These are phyloP conservation scores for Rhinocladiella similis DNA, from an alignment of 2,329 filamentous ascomycete genomes.

Conservation along the genomic window DNA sequence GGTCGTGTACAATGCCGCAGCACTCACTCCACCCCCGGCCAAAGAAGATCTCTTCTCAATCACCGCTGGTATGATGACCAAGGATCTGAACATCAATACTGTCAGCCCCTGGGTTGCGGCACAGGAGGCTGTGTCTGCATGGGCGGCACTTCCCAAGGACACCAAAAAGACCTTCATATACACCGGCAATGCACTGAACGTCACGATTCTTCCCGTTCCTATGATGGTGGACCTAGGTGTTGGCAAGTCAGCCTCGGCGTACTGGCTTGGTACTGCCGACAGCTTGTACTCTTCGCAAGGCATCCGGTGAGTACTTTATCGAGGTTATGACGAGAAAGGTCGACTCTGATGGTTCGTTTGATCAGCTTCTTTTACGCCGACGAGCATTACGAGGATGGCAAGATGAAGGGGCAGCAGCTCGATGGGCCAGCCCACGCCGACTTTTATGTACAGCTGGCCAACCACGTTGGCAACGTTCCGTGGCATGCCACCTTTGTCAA, in stretches of 20 bases:
- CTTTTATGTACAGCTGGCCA: slow-evolving; percentile 15
- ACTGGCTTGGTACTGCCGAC: slow-evolving; percentile 34
- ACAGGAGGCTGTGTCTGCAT: slow-evolving; percentile 38
- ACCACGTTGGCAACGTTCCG: slow-evolving; percentile 10
- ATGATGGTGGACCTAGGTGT: slow-evolving; percentile 36
- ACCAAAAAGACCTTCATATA: slow-evolving; percentile 41
- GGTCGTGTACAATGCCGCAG: slow-evolving; percentile 30
- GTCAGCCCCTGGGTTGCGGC: slow-evolving; percentile 42
- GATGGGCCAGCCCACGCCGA: slow-evolving; percentile 35
- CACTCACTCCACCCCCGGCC: background rate
- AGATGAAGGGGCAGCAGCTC: slow-evolving; percentile 33
- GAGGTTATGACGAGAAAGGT: background rate
- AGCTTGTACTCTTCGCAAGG: slow-evolving; percentile 33
- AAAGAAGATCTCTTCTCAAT: slow-evolving; percentile 31
- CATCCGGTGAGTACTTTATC: slow-evolving; percentile 31
- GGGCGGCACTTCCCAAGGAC: slow-evolving; percentile 35
- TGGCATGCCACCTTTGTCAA: slow-evolving; percentile 20
- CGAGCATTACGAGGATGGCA: slow-evolving; percentile 48
- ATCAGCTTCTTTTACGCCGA: slow-evolving; percentile 55
- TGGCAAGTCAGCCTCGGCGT: slow-evolving; percentile 44
- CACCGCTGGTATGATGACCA: slow-evolving; percentile 24
- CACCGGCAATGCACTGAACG: slow-evolving; percentile 45
- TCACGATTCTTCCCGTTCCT: slow-evolving; percentile 28
- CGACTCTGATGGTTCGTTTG: background rate
- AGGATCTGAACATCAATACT: slow-evolving; percentile 40